Evolutionary conservation across 805 yeast genomes (phyloP), one percentile per base, ranked within the genome.

Genomic region (Barnettozyma wickerhamii): DNA sequence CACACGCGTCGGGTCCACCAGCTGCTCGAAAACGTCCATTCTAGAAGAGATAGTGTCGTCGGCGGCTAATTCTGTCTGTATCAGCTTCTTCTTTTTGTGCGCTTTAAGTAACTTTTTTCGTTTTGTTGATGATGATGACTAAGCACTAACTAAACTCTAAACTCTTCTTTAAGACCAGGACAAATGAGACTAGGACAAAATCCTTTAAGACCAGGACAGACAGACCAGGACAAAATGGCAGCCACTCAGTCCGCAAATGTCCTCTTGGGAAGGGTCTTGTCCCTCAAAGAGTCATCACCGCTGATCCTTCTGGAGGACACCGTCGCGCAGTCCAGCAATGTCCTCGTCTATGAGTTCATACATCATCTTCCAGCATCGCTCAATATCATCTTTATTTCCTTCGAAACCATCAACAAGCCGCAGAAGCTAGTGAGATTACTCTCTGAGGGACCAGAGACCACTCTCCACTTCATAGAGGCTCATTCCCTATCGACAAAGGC

Each of bases 1-100:
- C 29, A 85, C 86, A 49, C 79, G 75, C 2, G 95, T 69, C 3
- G 96, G 95, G 50, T 77, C 84, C 35, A 84, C 70, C 50, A 88
- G 70, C 58, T 84, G 88, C 49, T 82, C 79, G 60, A 84, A 85
- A 13, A 84, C 82, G 53, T 87, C 87, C 96, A 88, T 88, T 23
- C 12, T 23, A 12, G 12, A 23, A 23, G 26, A 23, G n/a, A n/a
- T n/a, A n/a, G n/a, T n/a, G n/a, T n/a, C n/a, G n/a, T n/a, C n/a
- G n/a, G n/a, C n/a, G n/a, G n/a, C n/a, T n/a, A n/a, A n/a, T n/a
- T n/a, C n/a, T n/a, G n/a, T n/a, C n/a, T n/a, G n/a, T n/a, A n/a
- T n/a, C n/a, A n/a, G n/a, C n/a, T n/a, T n/a, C n/a, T n/a, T n/a
- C n/a, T n/a, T n/a, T n/a, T n/a, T n/a, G n/a, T n/a, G n/a, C n/a